Percentiles rank a stretch among this genome's conserved stretches.
These are phyloP conservation scores for Heliophila coronopifolia DNA, from an alignment of 441 rosid species.

Conservation along the genomic window DNA sequence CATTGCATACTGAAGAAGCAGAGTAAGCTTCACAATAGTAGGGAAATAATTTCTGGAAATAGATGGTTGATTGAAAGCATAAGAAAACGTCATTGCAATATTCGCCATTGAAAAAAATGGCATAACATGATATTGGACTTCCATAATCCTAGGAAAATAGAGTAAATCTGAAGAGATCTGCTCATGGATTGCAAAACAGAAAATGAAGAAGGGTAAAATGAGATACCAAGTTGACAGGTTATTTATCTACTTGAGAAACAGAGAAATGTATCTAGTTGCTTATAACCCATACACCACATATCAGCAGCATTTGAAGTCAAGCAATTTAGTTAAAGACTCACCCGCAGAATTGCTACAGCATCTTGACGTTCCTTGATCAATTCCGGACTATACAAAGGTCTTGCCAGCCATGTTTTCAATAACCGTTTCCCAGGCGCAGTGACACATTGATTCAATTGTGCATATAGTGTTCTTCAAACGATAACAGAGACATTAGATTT, in stretches of 20 bases:
- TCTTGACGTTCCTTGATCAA: slow-evolving; percentile 89
- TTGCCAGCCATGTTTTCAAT: slow-evolving; percentile 88
- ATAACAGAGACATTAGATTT: slow-evolving; percentile 24
- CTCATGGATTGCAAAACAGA: neutral
- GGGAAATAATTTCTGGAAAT: neutral
- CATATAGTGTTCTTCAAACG: slow-evolving; percentile 73
- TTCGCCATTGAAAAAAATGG: slow-evolving; percentile 4
- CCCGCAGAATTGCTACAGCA: slow-evolving; percentile 80
- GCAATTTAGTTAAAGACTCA: slow-evolving; percentile 29
- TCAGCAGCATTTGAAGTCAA: slow-evolving; percentile 13
- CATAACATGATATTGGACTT: neutral
- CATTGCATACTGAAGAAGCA: slow-evolving; percentile 15
- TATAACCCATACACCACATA: slow-evolving; percentile 3
- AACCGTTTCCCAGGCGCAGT: slow-evolving; percentile 90
- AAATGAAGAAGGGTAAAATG: slow-evolving; percentile 7
- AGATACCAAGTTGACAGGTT: slow-evolving; percentile 15
- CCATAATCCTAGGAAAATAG: neutral
- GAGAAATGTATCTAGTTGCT: slow-evolving; percentile 8
- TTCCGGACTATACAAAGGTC: slow-evolving; percentile 65
- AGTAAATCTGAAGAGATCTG: slow-evolving; percentile 3
- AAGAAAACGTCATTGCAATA: too few species aligned
- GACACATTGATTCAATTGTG: slow-evolving; percentile 84
- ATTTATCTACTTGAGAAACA: slow-evolving; percentile 12
- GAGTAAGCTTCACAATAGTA: slow-evolving; percentile 12
- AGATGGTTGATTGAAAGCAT: slow-evolving; percentile 9